Percentiles rank a stretch among this genome's conserved stretches.
Evolutionary conservation across 352 stramenopile genomes (phyloP).

Genomic region (Aphanomyces euteiches): DNA sequence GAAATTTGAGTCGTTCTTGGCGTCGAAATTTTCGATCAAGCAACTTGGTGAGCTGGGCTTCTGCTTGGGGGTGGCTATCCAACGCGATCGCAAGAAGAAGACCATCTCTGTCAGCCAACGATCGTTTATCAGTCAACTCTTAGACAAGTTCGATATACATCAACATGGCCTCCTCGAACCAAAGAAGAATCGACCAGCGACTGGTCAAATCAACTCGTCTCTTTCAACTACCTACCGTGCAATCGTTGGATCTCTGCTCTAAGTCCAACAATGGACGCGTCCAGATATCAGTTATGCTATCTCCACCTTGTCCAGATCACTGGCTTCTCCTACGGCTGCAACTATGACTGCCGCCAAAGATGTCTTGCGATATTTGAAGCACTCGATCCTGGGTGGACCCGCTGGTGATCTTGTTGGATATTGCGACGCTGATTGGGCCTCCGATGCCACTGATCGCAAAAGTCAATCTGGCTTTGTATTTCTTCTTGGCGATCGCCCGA

Average conservation of each 20-base stretch:
- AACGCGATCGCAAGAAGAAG: background rate
- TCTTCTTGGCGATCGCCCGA: background rate
- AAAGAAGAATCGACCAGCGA: background rate
- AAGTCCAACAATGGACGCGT: background rate
- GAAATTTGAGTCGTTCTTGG: constrained; percentile 3
- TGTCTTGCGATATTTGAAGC: background rate
- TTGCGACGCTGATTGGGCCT: background rate
- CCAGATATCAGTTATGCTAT: background rate
- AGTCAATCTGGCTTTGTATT: background rate
- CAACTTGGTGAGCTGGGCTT: background rate
- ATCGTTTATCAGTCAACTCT: background rate
- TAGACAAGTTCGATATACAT: background rate
- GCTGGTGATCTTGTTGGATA: background rate
- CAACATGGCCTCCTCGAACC: background rate
- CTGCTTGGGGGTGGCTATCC: background rate
- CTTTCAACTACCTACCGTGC: background rate
- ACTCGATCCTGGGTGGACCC: background rate
- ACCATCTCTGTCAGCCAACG: background rate
- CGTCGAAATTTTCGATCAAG: background rate
- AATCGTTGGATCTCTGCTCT: background rate
- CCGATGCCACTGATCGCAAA: constrained; percentile 1
- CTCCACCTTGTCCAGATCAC: background rate
- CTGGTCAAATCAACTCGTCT: background rate
- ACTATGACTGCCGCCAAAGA: background rate
- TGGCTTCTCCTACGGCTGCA: too few relatives aligned